A percentile compares a stretch with the other conserved stretches of the same genome.
Conservation (phyloP, 2,329 filamentous ascomycete genomes). For the Scleromitrula shiraiana region DNA sequence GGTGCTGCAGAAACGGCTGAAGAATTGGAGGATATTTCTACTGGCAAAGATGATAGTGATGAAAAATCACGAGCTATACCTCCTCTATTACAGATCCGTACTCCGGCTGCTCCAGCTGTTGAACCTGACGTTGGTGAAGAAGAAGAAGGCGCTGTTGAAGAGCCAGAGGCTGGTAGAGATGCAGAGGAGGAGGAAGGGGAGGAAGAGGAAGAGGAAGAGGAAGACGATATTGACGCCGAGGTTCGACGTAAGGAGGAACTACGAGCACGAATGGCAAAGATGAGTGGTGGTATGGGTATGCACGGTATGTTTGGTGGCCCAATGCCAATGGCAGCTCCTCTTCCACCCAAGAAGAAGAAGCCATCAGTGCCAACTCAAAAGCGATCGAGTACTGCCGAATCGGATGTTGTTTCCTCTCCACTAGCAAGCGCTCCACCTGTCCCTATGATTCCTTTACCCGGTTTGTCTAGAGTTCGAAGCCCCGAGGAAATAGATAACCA, state of each 20-base stretch:
- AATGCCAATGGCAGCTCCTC: conserved; percentile 50
- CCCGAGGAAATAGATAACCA: conserved; percentile 36
- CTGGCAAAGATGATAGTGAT: conserved; percentile 68
- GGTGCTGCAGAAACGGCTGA: conserved; percentile 57
- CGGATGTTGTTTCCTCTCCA: conserved; percentile 37
- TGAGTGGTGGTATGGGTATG: conserved; percentile 97
- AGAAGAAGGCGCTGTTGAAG: conserved; percentile 37
- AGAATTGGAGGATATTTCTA: conserved; percentile 45
- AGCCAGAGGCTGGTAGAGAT: conserved; percentile 34
- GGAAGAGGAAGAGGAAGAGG: conserved; percentile 63
- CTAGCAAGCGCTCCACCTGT: conserved; percentile 44
- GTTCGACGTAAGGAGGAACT: conserved; percentile 78
- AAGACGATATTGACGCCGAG: conserved; percentile 84
- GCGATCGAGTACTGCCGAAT: conserved; percentile 33
- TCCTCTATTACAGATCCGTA: conserved; percentile 30
- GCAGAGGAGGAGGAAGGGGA: conserved; percentile 51
- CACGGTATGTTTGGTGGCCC: conserved; percentile 81
- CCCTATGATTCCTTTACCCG: conserved; percentile 60
- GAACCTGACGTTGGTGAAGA: conserved; percentile 39
- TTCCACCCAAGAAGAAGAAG: conserved; percentile 51
- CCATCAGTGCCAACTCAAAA: conserved; percentile 34
- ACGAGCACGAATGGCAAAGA: conserved; percentile 92
- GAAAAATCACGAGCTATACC: conserved; percentile 36
- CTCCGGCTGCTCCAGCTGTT: conserved; percentile 33
- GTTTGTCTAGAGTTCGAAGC: conserved; percentile 52